Percentiles rank a stretch among this genome's conserved stretches.
phyloP scores from a whole-genome alignment of 2,329 filamentous ascomycete genomes.

The Arthrobotrys sinensis region DNA sequence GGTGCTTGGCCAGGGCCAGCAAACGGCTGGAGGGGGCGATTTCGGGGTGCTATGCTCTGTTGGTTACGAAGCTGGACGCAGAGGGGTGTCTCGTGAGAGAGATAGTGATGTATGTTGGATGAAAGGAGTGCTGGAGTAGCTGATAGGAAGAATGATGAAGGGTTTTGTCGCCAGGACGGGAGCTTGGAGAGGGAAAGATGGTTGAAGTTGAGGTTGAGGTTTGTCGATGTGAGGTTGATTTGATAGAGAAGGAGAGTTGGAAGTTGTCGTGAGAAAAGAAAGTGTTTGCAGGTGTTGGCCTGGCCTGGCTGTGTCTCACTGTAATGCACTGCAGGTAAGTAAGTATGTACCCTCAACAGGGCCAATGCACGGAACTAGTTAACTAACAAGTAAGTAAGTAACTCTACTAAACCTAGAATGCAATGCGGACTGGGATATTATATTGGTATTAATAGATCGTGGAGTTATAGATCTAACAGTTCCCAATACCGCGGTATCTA shows the following conservation, averaged over 20 bases:
- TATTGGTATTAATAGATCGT: no score
- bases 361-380: no score
- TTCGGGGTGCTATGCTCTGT: slow-evolving; percentile 9
- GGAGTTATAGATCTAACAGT: no score
- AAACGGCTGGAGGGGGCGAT: slow-evolving; percentile 40
- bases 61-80: slow-evolving; percentile 16
- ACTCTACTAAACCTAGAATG: no score
- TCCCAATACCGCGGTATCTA: no score
- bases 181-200: slow-evolving; percentile 8
- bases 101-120: not conserved
- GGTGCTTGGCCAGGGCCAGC: slow-evolving; percentile 39
- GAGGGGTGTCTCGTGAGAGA: slow-evolving; percentile 10
- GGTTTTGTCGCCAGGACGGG: slow-evolving; percentile 41
- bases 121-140: not conserved
- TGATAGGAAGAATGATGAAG: slow-evolving; percentile 11
- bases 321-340: not conserved
- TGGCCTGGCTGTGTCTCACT: slow-evolving; percentile 8
- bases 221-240: slow-evolving; percentile 21
- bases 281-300: slow-evolving; percentile 15
- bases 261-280: slow-evolving; percentile 16
- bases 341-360: no score
- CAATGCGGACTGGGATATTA: no score
- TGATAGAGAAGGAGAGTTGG: slow-evolving; percentile 20
- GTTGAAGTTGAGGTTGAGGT: slow-evolving; percentile 17
- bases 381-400: no score